Evolutionary conservation across 2,329 filamentous ascomycete genomes (phyloP).

Genomic region (Colletotrichum spaethianum): DNA sequence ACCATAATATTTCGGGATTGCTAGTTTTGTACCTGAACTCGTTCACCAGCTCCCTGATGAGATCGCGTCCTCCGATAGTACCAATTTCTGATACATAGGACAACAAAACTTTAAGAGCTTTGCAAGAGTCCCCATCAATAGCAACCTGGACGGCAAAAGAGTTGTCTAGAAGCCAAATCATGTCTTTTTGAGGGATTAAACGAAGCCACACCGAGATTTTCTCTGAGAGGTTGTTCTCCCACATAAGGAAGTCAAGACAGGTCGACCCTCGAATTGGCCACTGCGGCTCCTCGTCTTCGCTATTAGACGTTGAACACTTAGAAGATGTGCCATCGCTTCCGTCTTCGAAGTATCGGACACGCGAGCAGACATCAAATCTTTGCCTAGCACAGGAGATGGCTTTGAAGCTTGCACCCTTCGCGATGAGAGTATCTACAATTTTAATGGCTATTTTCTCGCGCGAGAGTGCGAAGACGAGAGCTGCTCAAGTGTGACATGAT

Average conservation of each 20-base stretch:
- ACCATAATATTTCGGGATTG: no score
- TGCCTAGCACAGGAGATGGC: conserved; percentile 1
- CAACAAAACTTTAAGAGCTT: background rate
- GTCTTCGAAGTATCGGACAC: background rate
- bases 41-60: conserved; percentile 1
- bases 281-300: background rate
- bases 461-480: conserved; percentile 5
- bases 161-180: conserved; percentile 19
- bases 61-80: background rate
- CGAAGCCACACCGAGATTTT: background rate
- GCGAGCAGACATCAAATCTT: background rate
- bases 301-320: background rate
- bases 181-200: background rate
- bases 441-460: background rate
- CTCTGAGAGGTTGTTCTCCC: background rate
- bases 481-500: conserved; percentile 13
- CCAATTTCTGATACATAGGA: background rate
- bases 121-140: background rate
- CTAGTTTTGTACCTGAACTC: no score
- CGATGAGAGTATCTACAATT: conserved; percentile 7
- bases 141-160: conserved; percentile 6
- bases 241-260: conserved; percentile 11
- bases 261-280: conserved; percentile 4
- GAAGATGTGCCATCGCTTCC: background rate
- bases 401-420: conserved; percentile 13